These are phyloP conservation scores for Dictyostelium purpureum DNA, from an alignment of 78 protist genomes.

Conservation along the genomic window DNA sequence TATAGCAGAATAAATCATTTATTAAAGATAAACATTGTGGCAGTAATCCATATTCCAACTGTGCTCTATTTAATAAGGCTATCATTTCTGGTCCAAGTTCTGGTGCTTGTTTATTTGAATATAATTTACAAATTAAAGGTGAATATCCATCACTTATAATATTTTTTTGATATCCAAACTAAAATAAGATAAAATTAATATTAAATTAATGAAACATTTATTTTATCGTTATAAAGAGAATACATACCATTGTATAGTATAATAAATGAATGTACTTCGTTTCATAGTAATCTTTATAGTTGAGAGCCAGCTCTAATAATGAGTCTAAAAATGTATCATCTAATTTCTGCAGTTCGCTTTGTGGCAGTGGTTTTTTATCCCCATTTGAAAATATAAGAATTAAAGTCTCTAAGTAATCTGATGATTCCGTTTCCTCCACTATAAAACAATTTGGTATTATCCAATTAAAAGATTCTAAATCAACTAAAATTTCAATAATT, in stretches of 20 bases:
- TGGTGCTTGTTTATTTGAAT: slow-evolving; percentile 45
- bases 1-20: slow-evolving; percentile 37
- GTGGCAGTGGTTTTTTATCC: slow-evolving; percentile 6
- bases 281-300: slow-evolving; percentile 46
- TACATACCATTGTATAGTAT: slow-evolving; percentile 48
- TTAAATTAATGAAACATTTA: background rate
- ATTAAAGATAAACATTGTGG: slow-evolving; percentile 54
- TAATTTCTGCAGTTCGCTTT: slow-evolving; percentile 9
- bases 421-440: background rate
- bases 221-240: background rate
- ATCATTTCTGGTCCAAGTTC: slow-evolving; percentile 61
- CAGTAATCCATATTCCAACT: slow-evolving; percentile 29
- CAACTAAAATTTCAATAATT: background rate
- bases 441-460: slow-evolving; percentile 63
- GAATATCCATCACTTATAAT: slow-evolving; percentile 12
- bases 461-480: slow-evolving; percentile 35
- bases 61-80: slow-evolving; percentile 57
- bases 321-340: slow-evolving; percentile 42
- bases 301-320: slow-evolving; percentile 18
- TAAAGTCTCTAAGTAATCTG: background rate
- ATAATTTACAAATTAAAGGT: slow-evolving; percentile 33
- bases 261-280: slow-evolving; percentile 14
- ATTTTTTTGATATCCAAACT: slow-evolving; percentile 53
- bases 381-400: background rate
- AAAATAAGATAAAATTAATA: background rate